Percentiles rank a stretch among this genome's conserved stretches.
Conservation (phyloP, 768 basidiomycete genomes). For the Kwoniella sp. region DNA sequence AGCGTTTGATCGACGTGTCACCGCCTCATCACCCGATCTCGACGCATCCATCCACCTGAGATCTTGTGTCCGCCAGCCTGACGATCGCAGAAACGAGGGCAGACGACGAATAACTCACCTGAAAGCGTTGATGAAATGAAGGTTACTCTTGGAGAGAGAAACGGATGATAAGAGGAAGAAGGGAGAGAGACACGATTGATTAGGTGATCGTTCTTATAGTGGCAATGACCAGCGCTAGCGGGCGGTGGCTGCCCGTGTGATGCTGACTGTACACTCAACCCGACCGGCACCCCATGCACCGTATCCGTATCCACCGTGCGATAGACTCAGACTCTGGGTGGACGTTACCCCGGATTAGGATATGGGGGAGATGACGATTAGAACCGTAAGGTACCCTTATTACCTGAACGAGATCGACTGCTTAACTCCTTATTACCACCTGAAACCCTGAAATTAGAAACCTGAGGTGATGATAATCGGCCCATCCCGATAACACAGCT, state of each 20-base stretch:
- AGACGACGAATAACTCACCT: not conserved
- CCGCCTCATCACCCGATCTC: not conserved
- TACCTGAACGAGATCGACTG: not conserved
- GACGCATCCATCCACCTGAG: not conserved
- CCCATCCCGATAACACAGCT: not conserved
- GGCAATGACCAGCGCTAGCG: not conserved
- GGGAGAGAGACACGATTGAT: not conserved
- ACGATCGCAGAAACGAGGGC: not conserved
- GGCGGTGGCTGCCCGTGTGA: no score
- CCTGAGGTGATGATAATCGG: not conserved
- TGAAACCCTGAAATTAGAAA: not conserved
- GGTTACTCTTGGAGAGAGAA: not conserved
- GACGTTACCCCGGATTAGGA: conserved; percentile 1
- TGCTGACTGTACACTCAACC: no score
- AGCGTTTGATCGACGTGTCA: conserved; percentile 9
- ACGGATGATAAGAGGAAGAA: not conserved
- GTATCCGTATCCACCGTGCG: not conserved
- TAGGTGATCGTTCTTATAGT: not conserved
- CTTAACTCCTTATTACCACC: not conserved
- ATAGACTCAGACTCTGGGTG: no score
- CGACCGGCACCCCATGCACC: no score
- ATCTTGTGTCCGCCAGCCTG: not conserved
- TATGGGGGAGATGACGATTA: conserved; percentile 2
- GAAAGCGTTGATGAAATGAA: not conserved
- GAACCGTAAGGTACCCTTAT: not conserved